Conservation (phyloP, 495 filamentous ascomycete genomes). For the Neurospora sp. region DNA sequence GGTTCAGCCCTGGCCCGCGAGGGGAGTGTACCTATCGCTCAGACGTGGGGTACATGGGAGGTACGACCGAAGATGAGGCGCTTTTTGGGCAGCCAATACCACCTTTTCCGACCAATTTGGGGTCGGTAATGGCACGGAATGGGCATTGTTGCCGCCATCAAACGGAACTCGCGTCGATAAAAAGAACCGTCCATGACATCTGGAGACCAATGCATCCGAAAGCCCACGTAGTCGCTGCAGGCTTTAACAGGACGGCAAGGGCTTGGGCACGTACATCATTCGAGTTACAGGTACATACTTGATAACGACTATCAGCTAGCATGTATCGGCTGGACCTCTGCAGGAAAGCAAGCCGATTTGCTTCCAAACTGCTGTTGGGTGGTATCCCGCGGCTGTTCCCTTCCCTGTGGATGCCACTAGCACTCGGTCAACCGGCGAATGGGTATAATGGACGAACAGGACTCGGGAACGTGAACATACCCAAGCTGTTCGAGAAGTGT, state of each 20-base stretch:
- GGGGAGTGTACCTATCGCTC: conserved; percentile 15
- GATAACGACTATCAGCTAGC: not conserved
- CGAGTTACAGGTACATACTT: not conserved
- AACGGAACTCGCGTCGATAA: not conserved
- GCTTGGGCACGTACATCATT: not conserved
- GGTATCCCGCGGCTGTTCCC: not conserved
- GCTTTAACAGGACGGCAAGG: not conserved
- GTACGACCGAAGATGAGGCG: conserved; percentile 9
- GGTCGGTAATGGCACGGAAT: conserved; percentile 1
- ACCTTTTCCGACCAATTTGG: not conserved
- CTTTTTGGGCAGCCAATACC: not conserved
- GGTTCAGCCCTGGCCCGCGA: conserved; percentile 6
- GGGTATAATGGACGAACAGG: not conserved
- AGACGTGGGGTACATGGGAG: conserved; percentile 13
- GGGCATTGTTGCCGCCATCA: not conserved
- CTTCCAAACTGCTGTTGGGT: not conserved
- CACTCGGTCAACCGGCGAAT: not conserved
- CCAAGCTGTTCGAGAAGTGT: not conserved
- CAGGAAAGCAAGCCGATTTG: not conserved
- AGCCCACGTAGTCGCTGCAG: not conserved
- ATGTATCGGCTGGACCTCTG: not conserved
- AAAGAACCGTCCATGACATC: not conserved
- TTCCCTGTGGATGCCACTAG: not conserved
- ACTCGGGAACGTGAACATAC: not conserved
- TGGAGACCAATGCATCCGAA: not conserved